Percentiles rank a stretch among this genome's conserved stretches.
phyloP scores from a whole-genome alignment of 2,329 filamentous ascomycete species.

The Alternaria triticimaculans region DNA sequence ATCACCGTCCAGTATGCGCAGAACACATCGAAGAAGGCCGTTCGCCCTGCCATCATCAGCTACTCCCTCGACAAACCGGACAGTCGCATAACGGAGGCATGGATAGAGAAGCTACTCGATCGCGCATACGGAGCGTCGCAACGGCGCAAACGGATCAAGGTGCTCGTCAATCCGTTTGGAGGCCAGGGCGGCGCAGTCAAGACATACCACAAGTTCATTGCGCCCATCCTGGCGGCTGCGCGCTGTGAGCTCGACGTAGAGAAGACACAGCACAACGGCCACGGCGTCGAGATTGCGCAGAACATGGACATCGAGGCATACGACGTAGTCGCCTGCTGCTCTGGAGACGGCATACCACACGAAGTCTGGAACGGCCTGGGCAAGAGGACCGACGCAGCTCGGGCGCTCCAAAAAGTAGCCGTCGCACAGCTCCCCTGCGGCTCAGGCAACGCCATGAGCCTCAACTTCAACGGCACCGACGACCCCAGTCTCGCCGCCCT shows the following conservation, averaged over 20 bases:
- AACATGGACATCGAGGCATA: conserved; percentile 78
- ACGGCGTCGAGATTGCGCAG: conserved; percentile 79
- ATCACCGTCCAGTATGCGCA: conserved; percentile 77
- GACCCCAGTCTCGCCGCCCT: conserved; percentile 78
- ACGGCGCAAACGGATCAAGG: conserved; percentile 78
- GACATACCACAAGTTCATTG: conserved; percentile 76
- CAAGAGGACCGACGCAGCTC: conserved; percentile 74
- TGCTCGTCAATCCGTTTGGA: conserved; percentile 89
- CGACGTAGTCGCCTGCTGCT: conserved; percentile 87
- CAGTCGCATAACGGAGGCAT: conserved; percentile 60
- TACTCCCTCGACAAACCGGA: conserved; percentile 65
- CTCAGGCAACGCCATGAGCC: conserved; percentile 91
- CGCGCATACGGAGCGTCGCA: conserved; percentile 74
- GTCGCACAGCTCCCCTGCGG: conserved; percentile 90
- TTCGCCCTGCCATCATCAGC: conserved; percentile 67
- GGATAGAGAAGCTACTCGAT: conserved; percentile 70
- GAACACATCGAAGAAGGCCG: conserved; percentile 60
- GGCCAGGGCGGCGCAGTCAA: conserved; percentile 79
- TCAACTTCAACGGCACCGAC: conserved; percentile 84
- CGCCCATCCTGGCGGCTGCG: conserved; percentile 83
- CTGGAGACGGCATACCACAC: conserved; percentile 88
- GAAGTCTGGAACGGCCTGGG: conserved; percentile 95
- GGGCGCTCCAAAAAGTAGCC: conserved; percentile 77
- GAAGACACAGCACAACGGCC: conserved; percentile 72
- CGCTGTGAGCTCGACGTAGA: conserved; percentile 77